Conservation (phyloP, 257 asterid species). For the Capsicum chinense region DNA sequence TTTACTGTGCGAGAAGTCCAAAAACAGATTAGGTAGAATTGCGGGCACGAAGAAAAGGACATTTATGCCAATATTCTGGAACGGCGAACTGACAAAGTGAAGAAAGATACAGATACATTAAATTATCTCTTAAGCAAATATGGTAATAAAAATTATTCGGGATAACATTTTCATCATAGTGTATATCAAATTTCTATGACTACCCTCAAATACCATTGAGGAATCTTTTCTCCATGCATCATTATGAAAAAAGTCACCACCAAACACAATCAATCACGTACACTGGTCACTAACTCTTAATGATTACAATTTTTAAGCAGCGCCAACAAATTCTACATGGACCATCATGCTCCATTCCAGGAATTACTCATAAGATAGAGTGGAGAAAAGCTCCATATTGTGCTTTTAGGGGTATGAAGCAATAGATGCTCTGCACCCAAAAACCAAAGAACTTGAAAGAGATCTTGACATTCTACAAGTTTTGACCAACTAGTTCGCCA, state of each 20-base stretch:
- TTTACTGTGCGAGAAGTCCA: neutral
- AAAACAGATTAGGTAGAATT: neutral
- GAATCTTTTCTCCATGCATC: slow-evolving; percentile 21
- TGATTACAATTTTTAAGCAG: neutral
- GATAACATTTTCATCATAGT: neutral
- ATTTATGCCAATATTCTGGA: neutral
- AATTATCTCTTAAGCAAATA: neutral
- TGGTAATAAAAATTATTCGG: neutral
- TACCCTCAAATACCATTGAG: neutral
- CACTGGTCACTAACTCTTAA: neutral
- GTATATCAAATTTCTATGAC: neutral
- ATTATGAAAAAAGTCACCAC: neutral
- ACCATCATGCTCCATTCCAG: too few species aligned
- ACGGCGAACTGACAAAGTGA: neutral
- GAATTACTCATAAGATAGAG: too few species aligned
- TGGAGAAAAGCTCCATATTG: too few species aligned
- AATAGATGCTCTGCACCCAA: too few species aligned
- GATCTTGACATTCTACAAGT: too few species aligned
- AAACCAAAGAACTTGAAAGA: too few species aligned
- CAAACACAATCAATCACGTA: slow-evolving; percentile 2
- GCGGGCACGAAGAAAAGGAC: neutral
- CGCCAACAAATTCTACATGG: too few species aligned
- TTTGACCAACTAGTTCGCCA: too few species aligned
- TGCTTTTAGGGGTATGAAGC: too few species aligned
- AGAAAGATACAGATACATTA: neutral